These are phyloP conservation scores for Aspergillus asperescens DNA, from an alignment of 495 filamentous ascomycete genomes.

Conservation along the genomic window DNA sequence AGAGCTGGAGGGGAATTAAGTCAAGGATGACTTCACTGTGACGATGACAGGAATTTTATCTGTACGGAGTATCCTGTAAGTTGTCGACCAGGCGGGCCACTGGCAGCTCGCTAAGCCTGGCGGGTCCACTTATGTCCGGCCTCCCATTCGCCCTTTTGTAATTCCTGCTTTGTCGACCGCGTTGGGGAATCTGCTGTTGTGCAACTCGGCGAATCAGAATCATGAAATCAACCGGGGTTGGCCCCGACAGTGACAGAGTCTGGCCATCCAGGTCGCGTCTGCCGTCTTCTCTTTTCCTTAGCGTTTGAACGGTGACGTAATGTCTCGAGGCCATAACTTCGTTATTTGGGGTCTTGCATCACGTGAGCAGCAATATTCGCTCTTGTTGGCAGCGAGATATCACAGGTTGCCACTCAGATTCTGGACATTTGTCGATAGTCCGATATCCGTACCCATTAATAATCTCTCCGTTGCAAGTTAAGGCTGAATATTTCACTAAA, in stretches of 20 bases:
- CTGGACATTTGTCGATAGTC: conserved; percentile 12
- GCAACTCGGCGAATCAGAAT: conserved; percentile 8
- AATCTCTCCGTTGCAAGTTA: too few relatives aligned
- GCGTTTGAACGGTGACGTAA: conserved; percentile 22
- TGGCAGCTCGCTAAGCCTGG: conserved; percentile 21
- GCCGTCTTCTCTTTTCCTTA: conserved; percentile 3
- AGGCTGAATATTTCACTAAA: too few relatives aligned
- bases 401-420: conserved; percentile 17
- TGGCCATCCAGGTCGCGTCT: not conserved
- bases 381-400: conserved; percentile 9
- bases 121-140: conserved; percentile 13
- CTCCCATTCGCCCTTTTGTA: too few relatives aligned
- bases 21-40: conserved; percentile 33
- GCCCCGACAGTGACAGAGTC: too few relatives aligned
- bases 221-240: conserved; percentile 10
- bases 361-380: conserved; percentile 12
- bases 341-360: conserved; percentile 14
- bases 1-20: not conserved
- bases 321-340: conserved; percentile 8
- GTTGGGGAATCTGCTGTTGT: not conserved
- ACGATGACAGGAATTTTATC: conserved; percentile 36
- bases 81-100: conserved; percentile 18
- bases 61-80: not conserved
- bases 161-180: conserved; percentile 20
- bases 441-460: too few relatives aligned